Percentiles rank a stretch among this genome's conserved stretches.
Evolutionary conservation across 2,329 filamentous ascomycete species (phyloP).

Genomic region (Thielaviopsis euricoi): DNA sequence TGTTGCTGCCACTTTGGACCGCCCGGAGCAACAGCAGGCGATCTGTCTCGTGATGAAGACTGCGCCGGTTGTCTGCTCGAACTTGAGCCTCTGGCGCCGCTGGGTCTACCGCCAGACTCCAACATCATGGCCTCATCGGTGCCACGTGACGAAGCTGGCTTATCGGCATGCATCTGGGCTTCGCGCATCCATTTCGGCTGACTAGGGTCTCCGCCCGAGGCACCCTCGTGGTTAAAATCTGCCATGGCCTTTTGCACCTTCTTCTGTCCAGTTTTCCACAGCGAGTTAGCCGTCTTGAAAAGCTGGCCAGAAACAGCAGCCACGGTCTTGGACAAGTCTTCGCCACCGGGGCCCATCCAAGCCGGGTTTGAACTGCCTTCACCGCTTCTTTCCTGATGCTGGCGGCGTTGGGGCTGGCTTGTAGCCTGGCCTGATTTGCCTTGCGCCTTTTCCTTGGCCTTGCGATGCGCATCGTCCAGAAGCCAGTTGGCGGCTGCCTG

Average conservation of each 20-base stretch:
- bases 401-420: slow-evolving; percentile 13
- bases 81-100: background rate
- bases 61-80: slow-evolving; percentile 2
- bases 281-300: slow-evolving; percentile 82
- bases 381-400: slow-evolving; percentile 10
- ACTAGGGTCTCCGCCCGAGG: slow-evolving; percentile 40
- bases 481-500: slow-evolving; percentile 81
- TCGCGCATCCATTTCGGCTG: slow-evolving; percentile 96
- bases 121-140: slow-evolving; percentile 70
- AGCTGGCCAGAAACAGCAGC: slow-evolving; percentile 68
- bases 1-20: slow-evolving; percentile 36
- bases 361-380: slow-evolving; percentile 26
- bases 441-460: slow-evolving; percentile 57
- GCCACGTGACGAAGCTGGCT: slow-evolving; percentile 19
- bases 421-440: slow-evolving; percentile 21
- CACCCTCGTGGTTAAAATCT: slow-evolving; percentile 57
- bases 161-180: slow-evolving; percentile 30
- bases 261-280: slow-evolving; percentile 92
- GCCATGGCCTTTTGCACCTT: slow-evolving; percentile 83
- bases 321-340: slow-evolving; percentile 66
- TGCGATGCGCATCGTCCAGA: slow-evolving; percentile 75
- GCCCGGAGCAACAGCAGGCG: slow-evolving; percentile 27
- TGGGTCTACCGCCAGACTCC: slow-evolving; percentile 47
- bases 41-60: slow-evolving; percentile 14
- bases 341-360: slow-evolving; percentile 42